A percentile compares a stretch with the other conserved stretches of the same genome.
Evolutionary conservation across 2,329 filamentous ascomycete species (phyloP).

Genomic region (Trichoderma sp.): DNA sequence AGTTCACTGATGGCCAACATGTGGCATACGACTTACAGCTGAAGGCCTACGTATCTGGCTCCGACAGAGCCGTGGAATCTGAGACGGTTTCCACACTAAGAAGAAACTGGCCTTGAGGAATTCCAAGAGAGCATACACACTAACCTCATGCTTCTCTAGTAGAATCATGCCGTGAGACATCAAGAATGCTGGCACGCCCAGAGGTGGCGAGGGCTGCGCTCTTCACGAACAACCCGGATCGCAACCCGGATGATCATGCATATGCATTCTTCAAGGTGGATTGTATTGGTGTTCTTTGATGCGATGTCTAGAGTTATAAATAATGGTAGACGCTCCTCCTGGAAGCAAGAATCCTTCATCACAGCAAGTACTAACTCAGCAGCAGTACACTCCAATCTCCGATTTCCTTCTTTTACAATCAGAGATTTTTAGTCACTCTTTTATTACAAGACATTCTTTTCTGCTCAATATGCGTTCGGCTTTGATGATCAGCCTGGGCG

Average conservation of each 20-base stretch:
- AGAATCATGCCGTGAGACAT: slow-evolving; percentile 29
- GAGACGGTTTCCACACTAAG: neutral
- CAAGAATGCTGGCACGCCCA: slow-evolving; percentile 21
- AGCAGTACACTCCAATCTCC: slow-evolving; percentile 31
- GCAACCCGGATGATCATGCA: neutral
- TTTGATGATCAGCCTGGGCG: slow-evolving; percentile 34
- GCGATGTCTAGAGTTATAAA: neutral
- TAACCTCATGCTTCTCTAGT: neutral
- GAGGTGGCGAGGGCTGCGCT: slow-evolving; percentile 24
- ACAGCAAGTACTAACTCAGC: slow-evolving; percentile 19
- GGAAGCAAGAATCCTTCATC: neutral
- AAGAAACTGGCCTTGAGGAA: neutral
- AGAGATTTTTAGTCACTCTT: slow-evolving; percentile 32
- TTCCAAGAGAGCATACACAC: neutral
- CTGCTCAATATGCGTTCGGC: slow-evolving; percentile 37
- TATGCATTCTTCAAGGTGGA: slow-evolving; percentile 26
- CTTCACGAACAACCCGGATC: slow-evolving; percentile 24
- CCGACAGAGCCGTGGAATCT: neutral
- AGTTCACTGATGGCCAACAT: neutral
- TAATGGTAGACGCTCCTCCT: neutral
- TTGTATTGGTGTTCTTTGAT: neutral
- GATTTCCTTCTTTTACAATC: slow-evolving; percentile 34
- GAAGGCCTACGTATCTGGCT: neutral
- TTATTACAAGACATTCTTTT: slow-evolving; percentile 29
- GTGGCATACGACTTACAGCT: neutral